These are phyloP conservation scores for Peniophora sp. DNA, from an alignment of 1,284 basidiomycete genomes.

Conservation along the genomic window DNA sequence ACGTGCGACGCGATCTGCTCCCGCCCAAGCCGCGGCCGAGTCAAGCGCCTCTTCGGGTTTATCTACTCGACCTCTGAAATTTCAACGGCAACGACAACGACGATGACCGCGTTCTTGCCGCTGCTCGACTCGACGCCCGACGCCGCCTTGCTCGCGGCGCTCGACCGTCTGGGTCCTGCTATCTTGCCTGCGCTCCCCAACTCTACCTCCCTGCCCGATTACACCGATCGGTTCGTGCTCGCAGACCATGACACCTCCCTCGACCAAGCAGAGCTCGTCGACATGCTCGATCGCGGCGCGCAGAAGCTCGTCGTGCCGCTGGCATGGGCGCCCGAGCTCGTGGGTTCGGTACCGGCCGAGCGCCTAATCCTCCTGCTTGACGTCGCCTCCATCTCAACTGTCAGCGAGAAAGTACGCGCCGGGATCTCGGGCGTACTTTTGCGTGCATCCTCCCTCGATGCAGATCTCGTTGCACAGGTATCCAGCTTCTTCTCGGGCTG, in stretches of 20 bases:
- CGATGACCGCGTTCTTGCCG: constrained; percentile 55
- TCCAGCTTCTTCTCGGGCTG: constrained; percentile 65
- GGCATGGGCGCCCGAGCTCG: constrained; percentile 55
- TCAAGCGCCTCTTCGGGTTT: background rate
- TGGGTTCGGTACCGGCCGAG: constrained; percentile 62
- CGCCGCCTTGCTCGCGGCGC: constrained; percentile 45
- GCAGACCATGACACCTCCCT: constrained; percentile 43
- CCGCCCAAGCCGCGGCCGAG: background rate
- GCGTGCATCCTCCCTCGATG: constrained; percentile 58
- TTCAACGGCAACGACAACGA: background rate
- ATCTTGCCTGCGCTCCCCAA: constrained; percentile 38
- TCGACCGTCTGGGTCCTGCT: constrained; percentile 72
- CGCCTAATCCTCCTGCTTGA: constrained; percentile 72
- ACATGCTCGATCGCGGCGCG: constrained; percentile 69
- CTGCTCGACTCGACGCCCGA: constrained; percentile 41
- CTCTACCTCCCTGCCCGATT: constrained; percentile 16
- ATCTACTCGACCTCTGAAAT: too few species aligned
- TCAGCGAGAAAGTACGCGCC: constrained; percentile 63
- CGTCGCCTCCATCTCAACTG: constrained; percentile 62
- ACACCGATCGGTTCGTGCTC: constrained; percentile 41
- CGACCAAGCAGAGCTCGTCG: constrained; percentile 50
- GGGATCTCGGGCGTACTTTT: constrained; percentile 73
- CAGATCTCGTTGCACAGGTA: constrained; percentile 66
- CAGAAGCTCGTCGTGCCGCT: constrained; percentile 72
- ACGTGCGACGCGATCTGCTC: constrained; percentile 1